Conservation (phyloP, 192 early-diverging fungal species). For the Coemansia pectinata region DNA sequence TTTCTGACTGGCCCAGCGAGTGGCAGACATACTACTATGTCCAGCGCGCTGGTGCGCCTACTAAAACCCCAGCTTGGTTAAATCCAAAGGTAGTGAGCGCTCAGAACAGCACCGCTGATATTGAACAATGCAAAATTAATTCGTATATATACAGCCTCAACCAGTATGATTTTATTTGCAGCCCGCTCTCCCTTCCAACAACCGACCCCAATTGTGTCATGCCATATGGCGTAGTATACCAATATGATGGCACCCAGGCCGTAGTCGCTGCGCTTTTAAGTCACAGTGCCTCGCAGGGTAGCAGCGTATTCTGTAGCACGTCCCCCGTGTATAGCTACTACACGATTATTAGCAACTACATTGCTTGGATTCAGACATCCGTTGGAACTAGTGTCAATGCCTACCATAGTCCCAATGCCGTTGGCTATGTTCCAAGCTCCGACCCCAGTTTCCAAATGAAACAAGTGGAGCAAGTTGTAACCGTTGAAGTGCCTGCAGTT, state of each 20-base stretch:
- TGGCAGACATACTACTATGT: conserved; percentile 17
- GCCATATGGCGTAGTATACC: conserved; percentile 19
- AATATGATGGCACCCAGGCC: background rate
- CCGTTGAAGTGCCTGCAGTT: background rate
- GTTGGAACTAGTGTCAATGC: background rate
- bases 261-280: conserved; percentile 23
- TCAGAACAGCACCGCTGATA: background rate
- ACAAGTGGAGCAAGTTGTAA: background rate
- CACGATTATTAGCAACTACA: conserved; percentile 28
- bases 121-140: background rate
- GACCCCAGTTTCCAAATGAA: conserved; percentile 7
- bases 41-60: background rate
- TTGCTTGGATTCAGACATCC: conserved; percentile 18
- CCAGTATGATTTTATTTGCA: conserved; percentile 22
- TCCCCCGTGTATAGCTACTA: conserved; percentile 26
- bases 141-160: conserved; percentile 16
- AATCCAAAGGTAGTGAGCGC: background rate
- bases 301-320: conserved; percentile 14
- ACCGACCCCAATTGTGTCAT: conserved; percentile 14
- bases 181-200: conserved; percentile 1
- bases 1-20: conserved; percentile 13
- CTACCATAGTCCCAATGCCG: background rate
- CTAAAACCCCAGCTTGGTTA: background rate
- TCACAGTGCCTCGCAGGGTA: conserved; percentile 13
- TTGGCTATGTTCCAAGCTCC: conserved; percentile 3